phyloP scores from a whole-genome alignment of 2,329 filamentous ascomycete genomes.

The Alternaria sp. region DNA sequence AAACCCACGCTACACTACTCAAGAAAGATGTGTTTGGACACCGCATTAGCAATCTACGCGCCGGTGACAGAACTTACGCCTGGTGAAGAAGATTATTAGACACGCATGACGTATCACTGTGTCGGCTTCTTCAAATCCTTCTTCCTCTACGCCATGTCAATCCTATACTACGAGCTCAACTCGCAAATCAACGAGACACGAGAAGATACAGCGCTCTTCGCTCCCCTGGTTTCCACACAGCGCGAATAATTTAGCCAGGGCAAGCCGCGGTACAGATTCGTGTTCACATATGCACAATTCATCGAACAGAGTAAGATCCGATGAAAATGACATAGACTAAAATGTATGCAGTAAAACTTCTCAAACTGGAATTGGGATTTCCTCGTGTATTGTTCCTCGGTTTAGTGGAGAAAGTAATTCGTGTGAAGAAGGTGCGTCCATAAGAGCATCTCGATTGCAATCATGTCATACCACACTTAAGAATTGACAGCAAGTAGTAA shows the following conservation, averaged over 20 bases:
- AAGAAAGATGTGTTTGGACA: slow-evolving; percentile 58
- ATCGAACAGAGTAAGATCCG: background rate
- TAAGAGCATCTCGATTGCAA: background rate
- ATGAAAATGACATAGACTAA: background rate
- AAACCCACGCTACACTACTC: slow-evolving; percentile 61
- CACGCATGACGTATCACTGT: slow-evolving; percentile 26
- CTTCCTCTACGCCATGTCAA: slow-evolving; percentile 35
- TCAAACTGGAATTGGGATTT: background rate
- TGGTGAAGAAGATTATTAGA: slow-evolving; percentile 37
- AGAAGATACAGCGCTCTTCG: slow-evolving; percentile 2
- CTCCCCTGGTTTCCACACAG: background rate
- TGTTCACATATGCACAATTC: background rate
- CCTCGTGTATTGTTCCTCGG: background rate
- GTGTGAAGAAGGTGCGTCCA: background rate
- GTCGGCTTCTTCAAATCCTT: slow-evolving; percentile 39
- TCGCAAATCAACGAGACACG: slow-evolving; percentile 29
- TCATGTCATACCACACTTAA: background rate
- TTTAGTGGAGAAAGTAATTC: background rate
- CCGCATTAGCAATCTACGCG: slow-evolving; percentile 31
- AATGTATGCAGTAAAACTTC: background rate
- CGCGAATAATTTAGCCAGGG: background rate
- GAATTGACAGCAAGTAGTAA: background rate
- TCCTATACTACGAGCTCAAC: slow-evolving; percentile 37
- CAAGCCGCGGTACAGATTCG: background rate
- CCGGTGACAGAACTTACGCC: slow-evolving; percentile 20